phyloP scores from a whole-genome alignment of 2,329 filamentous ascomycete species.

The Penicillium corylophilum region DNA sequence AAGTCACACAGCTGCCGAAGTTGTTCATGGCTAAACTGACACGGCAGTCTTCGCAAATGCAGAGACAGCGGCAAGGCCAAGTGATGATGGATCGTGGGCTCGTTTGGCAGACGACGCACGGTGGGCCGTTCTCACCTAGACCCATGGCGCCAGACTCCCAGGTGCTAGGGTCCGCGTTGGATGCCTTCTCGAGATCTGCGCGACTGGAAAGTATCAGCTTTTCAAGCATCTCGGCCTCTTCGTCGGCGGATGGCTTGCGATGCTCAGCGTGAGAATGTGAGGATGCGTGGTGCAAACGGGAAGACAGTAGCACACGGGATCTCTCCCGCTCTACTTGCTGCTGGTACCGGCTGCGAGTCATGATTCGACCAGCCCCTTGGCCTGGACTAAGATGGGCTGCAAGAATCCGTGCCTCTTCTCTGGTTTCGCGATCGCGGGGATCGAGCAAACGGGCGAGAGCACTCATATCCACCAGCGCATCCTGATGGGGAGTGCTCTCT shows the following conservation, averaged over 20 bases:
- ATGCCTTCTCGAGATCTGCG: slow-evolving; percentile 25
- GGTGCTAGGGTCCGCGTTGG: slow-evolving; percentile 28
- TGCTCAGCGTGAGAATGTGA: slow-evolving; percentile 18
- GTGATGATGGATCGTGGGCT: slow-evolving; percentile 84
- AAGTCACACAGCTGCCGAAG: slow-evolving; percentile 94
- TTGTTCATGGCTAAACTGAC: slow-evolving; percentile 95
- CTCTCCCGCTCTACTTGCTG: slow-evolving; percentile 67
- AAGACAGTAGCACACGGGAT: slow-evolving; percentile 63
- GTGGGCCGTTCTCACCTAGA: slow-evolving; percentile 71
- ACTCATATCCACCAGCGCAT: slow-evolving; percentile 62
- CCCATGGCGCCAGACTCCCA: slow-evolving; percentile 73
- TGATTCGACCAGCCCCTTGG: slow-evolving; percentile 51
- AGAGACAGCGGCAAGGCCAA: slow-evolving; percentile 94
- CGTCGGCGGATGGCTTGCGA: slow-evolving; percentile 45
- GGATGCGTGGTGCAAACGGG: slow-evolving; percentile 34
- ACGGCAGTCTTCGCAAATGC: slow-evolving; percentile 90
- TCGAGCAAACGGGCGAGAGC: slow-evolving; percentile 80
- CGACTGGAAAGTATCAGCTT: slow-evolving; percentile 58
- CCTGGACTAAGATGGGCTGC: slow-evolving; percentile 71
- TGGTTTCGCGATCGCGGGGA: slow-evolving; percentile 73
- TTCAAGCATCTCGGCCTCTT: slow-evolving; percentile 61
- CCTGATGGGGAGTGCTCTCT: slow-evolving; percentile 55
- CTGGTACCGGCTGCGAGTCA: slow-evolving; percentile 79
- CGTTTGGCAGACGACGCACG: slow-evolving; percentile 90
- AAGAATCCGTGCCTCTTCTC: slow-evolving; percentile 75